These are phyloP conservation scores for Leptographium wingfieldii DNA, from an alignment of 2,329 filamentous ascomycete genomes.

Conservation along the genomic window DNA sequence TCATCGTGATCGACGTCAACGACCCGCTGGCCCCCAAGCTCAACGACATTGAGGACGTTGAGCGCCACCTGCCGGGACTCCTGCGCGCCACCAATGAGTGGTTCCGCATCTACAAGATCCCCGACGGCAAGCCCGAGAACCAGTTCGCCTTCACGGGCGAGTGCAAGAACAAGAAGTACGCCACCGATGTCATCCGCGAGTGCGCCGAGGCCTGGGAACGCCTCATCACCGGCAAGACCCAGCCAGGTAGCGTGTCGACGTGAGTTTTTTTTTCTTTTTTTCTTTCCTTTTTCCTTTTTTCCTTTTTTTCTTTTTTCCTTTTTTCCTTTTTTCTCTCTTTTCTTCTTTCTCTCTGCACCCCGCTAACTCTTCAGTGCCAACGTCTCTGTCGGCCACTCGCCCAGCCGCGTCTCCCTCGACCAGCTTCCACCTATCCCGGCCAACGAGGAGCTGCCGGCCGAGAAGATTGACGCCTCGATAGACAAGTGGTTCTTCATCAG, in stretches of 20 bases:
- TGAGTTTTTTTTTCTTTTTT: slow-evolving; percentile 35
- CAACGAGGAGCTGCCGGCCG: slow-evolving; percentile 68
- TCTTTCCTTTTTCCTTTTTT: not conserved
- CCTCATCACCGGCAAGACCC: slow-evolving; percentile 81
- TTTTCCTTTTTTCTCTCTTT: not conserved
- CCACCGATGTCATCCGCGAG: slow-evolving; percentile 89
- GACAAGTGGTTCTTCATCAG: slow-evolving; percentile 99
- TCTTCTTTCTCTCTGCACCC: slow-evolving; percentile 1
- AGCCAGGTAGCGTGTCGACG: slow-evolving; percentile 66
- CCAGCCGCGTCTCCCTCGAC: slow-evolving; percentile 54
- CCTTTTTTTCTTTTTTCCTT: not conserved
- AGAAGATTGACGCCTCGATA: slow-evolving; percentile 87
- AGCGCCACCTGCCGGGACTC: slow-evolving; percentile 93
- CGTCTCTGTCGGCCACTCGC: slow-evolving; percentile 59
- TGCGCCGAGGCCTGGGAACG: slow-evolving; percentile 96
- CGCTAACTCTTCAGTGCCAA: slow-evolving; percentile 57
- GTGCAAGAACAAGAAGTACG: slow-evolving; percentile 99
- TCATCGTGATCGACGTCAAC: slow-evolving; percentile 98
- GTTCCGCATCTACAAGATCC: slow-evolving; percentile 99
- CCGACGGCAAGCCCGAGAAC: slow-evolving; percentile 99
- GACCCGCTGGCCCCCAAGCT: slow-evolving; percentile 93
- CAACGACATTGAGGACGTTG: slow-evolving; percentile 97
- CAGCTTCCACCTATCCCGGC: slow-evolving; percentile 66
- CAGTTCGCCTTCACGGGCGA: slow-evolving; percentile 99
- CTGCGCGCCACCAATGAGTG: slow-evolving; percentile 98